Evolutionary conservation across 495 filamentous ascomycete species (phyloP).

Genomic region (Oidiodendron maius): DNA sequence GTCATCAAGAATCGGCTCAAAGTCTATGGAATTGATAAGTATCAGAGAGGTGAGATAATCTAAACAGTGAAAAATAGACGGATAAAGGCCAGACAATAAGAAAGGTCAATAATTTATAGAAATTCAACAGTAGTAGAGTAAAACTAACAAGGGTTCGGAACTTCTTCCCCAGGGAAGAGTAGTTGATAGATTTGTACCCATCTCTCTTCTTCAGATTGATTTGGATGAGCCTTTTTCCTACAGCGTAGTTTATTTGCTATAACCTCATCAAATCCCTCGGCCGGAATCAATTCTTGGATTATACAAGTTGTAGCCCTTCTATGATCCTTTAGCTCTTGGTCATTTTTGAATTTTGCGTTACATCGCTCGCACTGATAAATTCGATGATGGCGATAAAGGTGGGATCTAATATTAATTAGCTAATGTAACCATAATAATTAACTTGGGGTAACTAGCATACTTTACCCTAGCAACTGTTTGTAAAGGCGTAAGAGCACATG

Average conservation of each 20-base stretch:
- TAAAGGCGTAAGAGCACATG: conserved; percentile 4
- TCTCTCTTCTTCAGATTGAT: conserved; percentile 10
- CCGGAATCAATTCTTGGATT: not conserved
- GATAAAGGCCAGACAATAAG: no score
- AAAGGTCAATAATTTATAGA: no score
- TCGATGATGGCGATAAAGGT: conserved; percentile 13
- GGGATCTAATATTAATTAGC: not conserved
- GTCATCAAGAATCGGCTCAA: conserved; percentile 7
- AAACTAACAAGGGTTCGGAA: conserved; percentile 13
- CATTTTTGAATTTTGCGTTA: conserved; percentile 5
- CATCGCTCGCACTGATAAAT: conserved; percentile 15
- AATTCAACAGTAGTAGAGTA: no score
- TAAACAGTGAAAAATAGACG: no score
- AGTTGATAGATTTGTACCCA: conserved; percentile 14
- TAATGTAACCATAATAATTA: no score
- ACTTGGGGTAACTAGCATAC: not conserved
- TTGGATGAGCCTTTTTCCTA: conserved; percentile 10
- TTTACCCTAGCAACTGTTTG: conserved; percentile 4
- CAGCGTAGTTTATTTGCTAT: conserved; percentile 7
- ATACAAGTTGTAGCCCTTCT: not conserved
- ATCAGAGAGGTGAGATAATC: no score
- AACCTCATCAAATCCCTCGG: conserved; percentile 11
- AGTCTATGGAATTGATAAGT: conserved; percentile 7
- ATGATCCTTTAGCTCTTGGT: conserved; percentile 10
- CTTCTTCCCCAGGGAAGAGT: conserved; percentile 8